Evolutionary conservation across 2,329 filamentous ascomycete genomes (phyloP), one percentile per base, ranked within the genome.

Genomic region (Pestalotiopsis fici): DNA sequence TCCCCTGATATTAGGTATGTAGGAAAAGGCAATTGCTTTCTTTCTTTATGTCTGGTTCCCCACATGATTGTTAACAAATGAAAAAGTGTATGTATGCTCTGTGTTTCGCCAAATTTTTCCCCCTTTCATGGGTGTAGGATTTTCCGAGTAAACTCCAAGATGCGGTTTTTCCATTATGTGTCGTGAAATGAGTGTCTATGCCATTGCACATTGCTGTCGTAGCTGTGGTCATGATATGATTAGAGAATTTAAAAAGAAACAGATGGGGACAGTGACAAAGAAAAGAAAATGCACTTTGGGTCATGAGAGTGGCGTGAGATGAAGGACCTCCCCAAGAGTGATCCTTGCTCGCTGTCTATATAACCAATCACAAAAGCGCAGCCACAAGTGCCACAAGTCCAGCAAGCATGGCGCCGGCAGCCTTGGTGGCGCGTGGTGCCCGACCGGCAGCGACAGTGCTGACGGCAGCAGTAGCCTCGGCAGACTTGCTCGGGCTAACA

Each of bases 371-470:
- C 28, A 77, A 67, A 57, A 77, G 21, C n/a, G 68, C 70, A 15
- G 31, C n/a, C 18, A 71, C 73, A 25, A 77, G 59, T 25, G 75
- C 76, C 15, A 74, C 75, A 37, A 73, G 73, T 12, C 73, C 73
- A 31, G 73, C 71, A 27, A 76, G 59, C 3, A 78, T 65, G 13
- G 73, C 69, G 11, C 73, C 75, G 4, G 69, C 71, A 55, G 71
- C 72, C 18, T 71, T 69, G 27, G 72, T 74, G 31, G 68, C 71
- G 11, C 61, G 69, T 21, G 71, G 67, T 27, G 72, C 72, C 6
- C 71, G 63, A 4, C 59, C 73, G 13, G 70, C 43, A 7, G 69
- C 37, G 21, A 71, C 59, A 25, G 11, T 37, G 43, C 43, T 50
- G 2, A 43, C 23, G 4, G 71, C 23, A 35, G 65, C 50, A 11